A percentile compares a stretch with the other conserved stretches of the same genome.
These are phyloP conservation scores for Pyrus betulifolia DNA, from an alignment of 306 rosid genomes.

Conservation along the genomic window DNA sequence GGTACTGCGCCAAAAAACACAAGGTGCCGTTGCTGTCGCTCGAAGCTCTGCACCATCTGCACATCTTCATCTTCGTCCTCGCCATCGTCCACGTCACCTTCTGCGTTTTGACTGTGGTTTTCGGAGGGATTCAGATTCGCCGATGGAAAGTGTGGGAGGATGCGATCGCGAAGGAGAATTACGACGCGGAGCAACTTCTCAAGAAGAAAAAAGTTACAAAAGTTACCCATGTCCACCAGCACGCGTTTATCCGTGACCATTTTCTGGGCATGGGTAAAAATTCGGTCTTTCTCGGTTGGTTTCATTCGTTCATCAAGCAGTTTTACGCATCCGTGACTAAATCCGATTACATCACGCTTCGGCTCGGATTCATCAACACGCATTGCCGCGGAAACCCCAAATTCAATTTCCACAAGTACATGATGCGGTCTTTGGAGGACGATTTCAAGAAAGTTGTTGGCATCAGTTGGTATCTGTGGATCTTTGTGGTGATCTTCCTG, in stretches of 20 bases:
- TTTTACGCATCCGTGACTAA: conserved; percentile 85
- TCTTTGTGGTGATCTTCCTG: conserved; percentile 64
- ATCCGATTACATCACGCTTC: conserved; percentile 65
- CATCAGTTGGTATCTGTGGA: conserved; percentile 80
- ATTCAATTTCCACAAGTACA: conserved; percentile 78
- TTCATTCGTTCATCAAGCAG: conserved; percentile 70
- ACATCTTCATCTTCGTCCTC: conserved; percentile 71
- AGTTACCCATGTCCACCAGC: conserved; percentile 56
- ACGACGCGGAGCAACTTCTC: conserved; percentile 30
- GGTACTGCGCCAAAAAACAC: conserved; percentile 6
- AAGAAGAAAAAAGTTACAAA: conserved; percentile 1
- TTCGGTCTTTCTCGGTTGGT: conserved; percentile 60
- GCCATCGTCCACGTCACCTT: conserved; percentile 72
- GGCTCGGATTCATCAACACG: conserved; percentile 78
- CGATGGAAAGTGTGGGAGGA: conserved; percentile 93
- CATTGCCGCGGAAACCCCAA: conserved; percentile 63
- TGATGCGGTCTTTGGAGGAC: conserved; percentile 80
- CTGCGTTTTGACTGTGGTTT: conserved; percentile 65
- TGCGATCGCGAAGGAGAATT: conserved; percentile 44
- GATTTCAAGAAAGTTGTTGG: conserved; percentile 77
- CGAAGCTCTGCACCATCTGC: conserved; percentile 72
- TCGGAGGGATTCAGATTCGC: conserved; percentile 74
- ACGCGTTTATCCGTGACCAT: conserved; percentile 66
- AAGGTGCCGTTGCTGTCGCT: conserved; percentile 62
- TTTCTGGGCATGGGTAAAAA: conserved; percentile 66